phyloP scores from a whole-genome alignment of 2,329 filamentous ascomycete genomes.

The Ophidiomyces ophidiicola region DNA sequence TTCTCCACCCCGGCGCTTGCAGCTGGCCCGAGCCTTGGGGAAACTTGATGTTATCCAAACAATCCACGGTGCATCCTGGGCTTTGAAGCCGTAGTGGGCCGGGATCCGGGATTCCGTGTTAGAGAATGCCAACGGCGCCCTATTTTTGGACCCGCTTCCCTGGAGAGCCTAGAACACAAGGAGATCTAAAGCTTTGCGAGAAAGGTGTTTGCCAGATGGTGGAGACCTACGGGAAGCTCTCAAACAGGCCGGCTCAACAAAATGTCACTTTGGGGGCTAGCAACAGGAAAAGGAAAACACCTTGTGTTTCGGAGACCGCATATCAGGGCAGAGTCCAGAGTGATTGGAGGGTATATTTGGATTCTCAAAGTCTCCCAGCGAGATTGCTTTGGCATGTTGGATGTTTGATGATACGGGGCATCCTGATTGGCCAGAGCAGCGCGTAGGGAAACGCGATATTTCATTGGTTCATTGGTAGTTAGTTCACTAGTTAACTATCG shows the following conservation, averaged over 20 bases:
- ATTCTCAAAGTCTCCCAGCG: not conserved
- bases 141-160: too few species aligned
- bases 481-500: too few species aligned
- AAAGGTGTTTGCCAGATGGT: too few species aligned
- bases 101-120: constrained; percentile 2
- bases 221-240: too few species aligned
- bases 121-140: too few species aligned
- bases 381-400: too few species aligned
- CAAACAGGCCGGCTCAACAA: too few species aligned
- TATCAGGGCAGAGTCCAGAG: not conserved
- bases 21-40: not conserved
- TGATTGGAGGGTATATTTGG: constrained; percentile 10
- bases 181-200: too few species aligned
- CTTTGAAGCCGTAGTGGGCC: constrained; percentile 8
- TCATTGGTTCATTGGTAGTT: not conserved
- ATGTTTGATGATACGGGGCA: not conserved
- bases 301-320: constrained; percentile 3
- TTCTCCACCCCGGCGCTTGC: constrained; percentile 7
- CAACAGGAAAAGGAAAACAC: not conserved
- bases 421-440: not conserved
- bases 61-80: not conserved
- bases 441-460: not conserved
- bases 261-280: constrained; percentile 8
- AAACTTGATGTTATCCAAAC: constrained; percentile 1
- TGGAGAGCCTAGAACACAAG: too few species aligned